A percentile compares a stretch with the other conserved stretches of the same genome.
Evolutionary conservation across 805 yeast genomes (phyloP).

Genomic region (Wilhelminamyces savonicus): DNA sequence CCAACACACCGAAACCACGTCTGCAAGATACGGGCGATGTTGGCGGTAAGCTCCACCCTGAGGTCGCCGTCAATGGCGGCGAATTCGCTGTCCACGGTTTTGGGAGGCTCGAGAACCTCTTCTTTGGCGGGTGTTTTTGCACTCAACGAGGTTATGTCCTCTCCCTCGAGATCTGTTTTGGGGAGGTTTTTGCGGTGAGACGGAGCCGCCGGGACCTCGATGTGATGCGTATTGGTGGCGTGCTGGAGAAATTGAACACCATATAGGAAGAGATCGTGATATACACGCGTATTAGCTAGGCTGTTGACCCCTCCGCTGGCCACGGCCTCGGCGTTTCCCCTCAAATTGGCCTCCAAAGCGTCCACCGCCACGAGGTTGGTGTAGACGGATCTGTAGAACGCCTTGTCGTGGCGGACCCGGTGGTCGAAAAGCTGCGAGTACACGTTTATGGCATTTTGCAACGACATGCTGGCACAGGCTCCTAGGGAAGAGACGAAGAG

Average conservation of each 20-base stretch:
- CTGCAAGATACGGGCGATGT: constrained; percentile 16
- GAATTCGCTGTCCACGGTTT: no score
- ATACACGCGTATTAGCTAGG: no score
- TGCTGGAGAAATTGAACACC: no score
- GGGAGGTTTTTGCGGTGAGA: no score
- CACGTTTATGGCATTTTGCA: constrained; percentile 6
- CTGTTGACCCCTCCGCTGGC: constrained; percentile 1
- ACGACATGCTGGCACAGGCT: constrained; percentile 2
- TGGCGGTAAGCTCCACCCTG: constrained; percentile 14
- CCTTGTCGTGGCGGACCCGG: constrained; percentile 9
- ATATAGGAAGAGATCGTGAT: no score
- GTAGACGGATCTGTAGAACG: constrained; percentile 15
- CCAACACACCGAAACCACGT: constrained; percentile 21
- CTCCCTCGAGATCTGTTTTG: no score
- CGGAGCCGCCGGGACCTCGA: no score
- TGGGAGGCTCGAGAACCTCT: no score
- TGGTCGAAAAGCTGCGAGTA: constrained; percentile 18
- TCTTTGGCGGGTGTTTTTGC: not conserved
- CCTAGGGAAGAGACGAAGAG: no score
- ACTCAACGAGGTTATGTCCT: constrained; percentile 4
- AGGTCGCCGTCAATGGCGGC: constrained; percentile 15
- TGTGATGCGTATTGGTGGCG: no score
- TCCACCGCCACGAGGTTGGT: constrained; percentile 17
- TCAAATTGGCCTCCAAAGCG: constrained; percentile 16
- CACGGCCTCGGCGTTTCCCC: constrained; percentile 12